Percentiles rank a stretch among this genome's conserved stretches.
Evolutionary conservation across 768 basidiomycete genomes (phyloP).

Genomic region (Trametes meyenii): DNA sequence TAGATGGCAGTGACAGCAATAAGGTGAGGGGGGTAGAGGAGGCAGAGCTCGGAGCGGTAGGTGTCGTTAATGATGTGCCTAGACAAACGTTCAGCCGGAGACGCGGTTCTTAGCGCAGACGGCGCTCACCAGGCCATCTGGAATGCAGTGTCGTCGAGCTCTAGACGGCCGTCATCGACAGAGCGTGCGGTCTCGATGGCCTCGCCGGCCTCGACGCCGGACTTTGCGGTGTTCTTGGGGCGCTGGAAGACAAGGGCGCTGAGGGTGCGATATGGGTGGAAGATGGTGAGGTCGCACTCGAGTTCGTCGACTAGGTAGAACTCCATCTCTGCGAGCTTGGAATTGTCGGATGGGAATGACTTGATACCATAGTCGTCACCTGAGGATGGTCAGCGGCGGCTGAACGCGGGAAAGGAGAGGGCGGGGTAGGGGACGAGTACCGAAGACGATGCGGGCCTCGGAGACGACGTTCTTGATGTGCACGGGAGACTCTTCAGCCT

Average conservation of each 20-base stretch:
- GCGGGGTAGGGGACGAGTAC: conserved; percentile 19
- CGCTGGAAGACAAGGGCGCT: conserved; percentile 74
- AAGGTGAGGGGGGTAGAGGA: conserved; percentile 94
- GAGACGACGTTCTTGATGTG: conserved; percentile 91
- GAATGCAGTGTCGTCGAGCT: conserved; percentile 72
- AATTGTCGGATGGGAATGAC: conserved; percentile 84
- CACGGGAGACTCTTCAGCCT: conserved; percentile 94
- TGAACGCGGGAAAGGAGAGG: conserved; percentile 44
- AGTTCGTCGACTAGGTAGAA: conserved; percentile 97
- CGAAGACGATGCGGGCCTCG: conserved; percentile 80
- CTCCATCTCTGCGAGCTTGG: conserved; percentile 97
- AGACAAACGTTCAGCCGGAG: background rate
- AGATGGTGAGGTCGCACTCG: conserved; percentile 90
- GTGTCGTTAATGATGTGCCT: conserved; percentile 98
- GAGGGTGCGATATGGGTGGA: conserved; percentile 94
- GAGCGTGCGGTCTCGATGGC: conserved; percentile 64
- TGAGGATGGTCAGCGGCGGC: conserved; percentile 24
- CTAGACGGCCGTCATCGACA: conserved; percentile 76
- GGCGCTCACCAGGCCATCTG: conserved; percentile 85
- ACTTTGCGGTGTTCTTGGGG: conserved; percentile 34
- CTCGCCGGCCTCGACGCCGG: conserved; percentile 57
- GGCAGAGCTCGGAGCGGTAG: conserved; percentile 89
- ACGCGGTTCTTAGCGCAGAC: background rate
- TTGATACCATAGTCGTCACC: conserved; percentile 73
- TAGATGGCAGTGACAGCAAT: conserved; percentile 93